phyloP scores from a whole-genome alignment of 148 eudicot genomes.

The Fagopyrum esculentum region DNA sequence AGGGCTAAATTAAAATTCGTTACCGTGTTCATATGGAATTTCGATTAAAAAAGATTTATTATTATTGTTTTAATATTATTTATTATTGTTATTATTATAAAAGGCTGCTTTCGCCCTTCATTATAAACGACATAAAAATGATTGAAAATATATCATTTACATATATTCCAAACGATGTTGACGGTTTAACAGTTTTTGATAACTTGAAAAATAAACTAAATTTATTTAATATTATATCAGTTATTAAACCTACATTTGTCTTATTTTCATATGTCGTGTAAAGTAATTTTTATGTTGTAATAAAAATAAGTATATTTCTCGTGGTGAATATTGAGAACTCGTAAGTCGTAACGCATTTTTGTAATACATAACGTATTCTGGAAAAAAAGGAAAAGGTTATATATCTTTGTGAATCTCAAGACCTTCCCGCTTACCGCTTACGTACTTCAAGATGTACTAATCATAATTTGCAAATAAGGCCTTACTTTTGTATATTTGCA shows the following conservation, averaged over 20 bases:
- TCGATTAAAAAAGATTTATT: not conserved
- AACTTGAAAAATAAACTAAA: too few relatives aligned
- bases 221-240: too few relatives aligned
- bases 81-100: not conserved
- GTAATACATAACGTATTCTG: not conserved
- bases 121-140: not conserved
- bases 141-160: not conserved
- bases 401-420: constrained; percentile 3
- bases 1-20: not conserved
- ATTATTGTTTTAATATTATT: too few relatives aligned
- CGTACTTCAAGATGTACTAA: not conserved
- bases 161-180: not conserved
- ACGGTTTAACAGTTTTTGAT: not conserved
- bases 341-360: too few relatives aligned
- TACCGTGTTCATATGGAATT: not conserved
- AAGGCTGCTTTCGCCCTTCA: not conserved
- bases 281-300: too few relatives aligned
- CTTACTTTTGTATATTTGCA: not conserved
- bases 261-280: too few relatives aligned
- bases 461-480: not conserved
- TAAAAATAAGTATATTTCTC: too few relatives aligned
- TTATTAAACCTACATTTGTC: too few relatives aligned
- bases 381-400: not conserved
- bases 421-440: not conserved
- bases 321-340: too few relatives aligned